These are phyloP conservation scores for Solanum bukasovii DNA, from an alignment of 257 asterid genomes.

Conservation along the genomic window DNA sequence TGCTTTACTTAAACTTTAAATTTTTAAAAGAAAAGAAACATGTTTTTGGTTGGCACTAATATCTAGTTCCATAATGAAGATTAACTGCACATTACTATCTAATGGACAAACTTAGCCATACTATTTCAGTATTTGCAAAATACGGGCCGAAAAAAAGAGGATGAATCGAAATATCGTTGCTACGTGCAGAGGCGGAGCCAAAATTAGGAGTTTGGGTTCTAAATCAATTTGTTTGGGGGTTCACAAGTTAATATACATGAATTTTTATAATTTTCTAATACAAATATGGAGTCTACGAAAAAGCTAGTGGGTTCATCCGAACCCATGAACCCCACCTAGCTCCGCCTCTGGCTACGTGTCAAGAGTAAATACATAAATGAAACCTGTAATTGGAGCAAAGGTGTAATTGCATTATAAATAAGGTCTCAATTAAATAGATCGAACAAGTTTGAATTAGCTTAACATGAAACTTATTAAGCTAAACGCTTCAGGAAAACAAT, in stretches of 20 bases:
- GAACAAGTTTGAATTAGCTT: neutral
- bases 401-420: neutral
- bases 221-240: too few species aligned
- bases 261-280: too few species aligned
- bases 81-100: neutral
- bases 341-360: too few species aligned
- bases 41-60: neutral
- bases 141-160: neutral
- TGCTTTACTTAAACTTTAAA: neutral
- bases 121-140: neutral
- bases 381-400: neutral
- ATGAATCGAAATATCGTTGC: too few species aligned
- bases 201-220: too few species aligned
- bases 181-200: neutral
- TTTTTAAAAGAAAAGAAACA: neutral
- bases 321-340: too few species aligned
- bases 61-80: neutral
- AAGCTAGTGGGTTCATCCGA: too few species aligned
- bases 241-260: too few species aligned
- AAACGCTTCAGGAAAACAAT: neutral
- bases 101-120: neutral
- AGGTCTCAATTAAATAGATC: neutral
- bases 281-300: too few species aligned
- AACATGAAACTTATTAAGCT: neutral
- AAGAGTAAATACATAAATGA: neutral